phyloP scores from a whole-genome alignment of 163 green algal species.

The Chlorella variabilis region DNA sequence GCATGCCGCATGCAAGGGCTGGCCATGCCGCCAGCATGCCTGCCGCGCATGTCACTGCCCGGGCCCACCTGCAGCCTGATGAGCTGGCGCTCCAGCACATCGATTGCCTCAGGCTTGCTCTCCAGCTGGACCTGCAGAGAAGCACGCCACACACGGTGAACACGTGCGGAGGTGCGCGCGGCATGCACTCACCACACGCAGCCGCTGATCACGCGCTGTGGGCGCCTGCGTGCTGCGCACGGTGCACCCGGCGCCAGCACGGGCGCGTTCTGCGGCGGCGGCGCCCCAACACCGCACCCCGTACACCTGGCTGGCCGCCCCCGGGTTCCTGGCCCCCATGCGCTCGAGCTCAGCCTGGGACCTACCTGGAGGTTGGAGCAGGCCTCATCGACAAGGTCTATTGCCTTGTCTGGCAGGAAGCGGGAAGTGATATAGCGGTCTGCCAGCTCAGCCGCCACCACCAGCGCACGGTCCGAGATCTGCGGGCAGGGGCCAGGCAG shows the following conservation, averaged over 20 bases:
- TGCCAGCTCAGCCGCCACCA: constrained; percentile 83
- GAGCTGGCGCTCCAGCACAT: constrained; percentile 68
- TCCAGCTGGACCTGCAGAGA: constrained; percentile 80
- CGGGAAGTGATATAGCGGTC: constrained; percentile 90
- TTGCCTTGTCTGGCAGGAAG: constrained; percentile 88
- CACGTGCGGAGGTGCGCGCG: no score
- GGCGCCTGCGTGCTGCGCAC: no score
- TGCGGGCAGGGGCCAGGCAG: neutral
- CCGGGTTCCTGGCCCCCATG: no score
- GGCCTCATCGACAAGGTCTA: constrained; percentile 97
- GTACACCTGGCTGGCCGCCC: no score
- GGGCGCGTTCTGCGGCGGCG: no score
- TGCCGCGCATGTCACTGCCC: no score
- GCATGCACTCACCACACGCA: no score
- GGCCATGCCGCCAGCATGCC: no score
- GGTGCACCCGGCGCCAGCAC: no score
- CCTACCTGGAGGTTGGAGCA: constrained; percentile 67
- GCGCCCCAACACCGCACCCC: no score
- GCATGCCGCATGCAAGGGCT: no score
- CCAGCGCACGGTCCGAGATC: constrained; percentile 86
- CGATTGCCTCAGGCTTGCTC: constrained; percentile 76
- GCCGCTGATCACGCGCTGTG: no score
- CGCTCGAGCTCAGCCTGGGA: neutral
- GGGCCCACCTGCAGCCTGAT: constrained; percentile 51
- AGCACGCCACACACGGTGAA: neutral